Conservation (phyloP, 2,329 filamentous ascomycete species). For the Ceratocystiopsis brevicomis region DNA sequence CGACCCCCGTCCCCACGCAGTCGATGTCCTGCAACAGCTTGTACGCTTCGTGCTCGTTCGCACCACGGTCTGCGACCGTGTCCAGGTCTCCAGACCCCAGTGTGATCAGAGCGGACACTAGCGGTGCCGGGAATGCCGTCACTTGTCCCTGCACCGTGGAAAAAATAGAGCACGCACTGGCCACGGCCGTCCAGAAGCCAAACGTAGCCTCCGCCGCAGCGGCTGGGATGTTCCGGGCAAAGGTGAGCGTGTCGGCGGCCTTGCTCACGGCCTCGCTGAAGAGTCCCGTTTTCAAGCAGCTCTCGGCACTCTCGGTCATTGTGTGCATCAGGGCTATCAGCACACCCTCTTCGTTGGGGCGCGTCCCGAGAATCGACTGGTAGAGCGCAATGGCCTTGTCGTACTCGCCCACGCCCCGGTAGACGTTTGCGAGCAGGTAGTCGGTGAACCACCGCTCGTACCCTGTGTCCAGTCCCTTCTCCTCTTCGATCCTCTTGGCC, state of each 20-base stretch:
- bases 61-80: slow-evolving; percentile 25
- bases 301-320: slow-evolving; percentile 61
- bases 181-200: slow-evolving; percentile 87
- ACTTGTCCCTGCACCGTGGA: slow-evolving; percentile 55
- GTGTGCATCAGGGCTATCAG: slow-evolving; percentile 77
- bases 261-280: slow-evolving; percentile 67
- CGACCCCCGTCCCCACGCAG: slow-evolving; percentile 29
- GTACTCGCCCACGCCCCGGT: slow-evolving; percentile 77
- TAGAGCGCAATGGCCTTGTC: slow-evolving; percentile 68
- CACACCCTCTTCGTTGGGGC: slow-evolving; percentile 65
- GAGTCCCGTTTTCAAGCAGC: slow-evolving; percentile 60
- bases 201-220: slow-evolving; percentile 49
- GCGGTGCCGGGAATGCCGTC: slow-evolving; percentile 38
- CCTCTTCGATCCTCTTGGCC: slow-evolving; percentile 56
- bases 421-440: slow-evolving; percentile 92
- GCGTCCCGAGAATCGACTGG: slow-evolving; percentile 46
- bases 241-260: slow-evolving; percentile 47
- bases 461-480: slow-evolving; percentile 29
- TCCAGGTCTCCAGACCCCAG: slow-evolving; percentile 22
- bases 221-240: slow-evolving; percentile 42
- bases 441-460: slow-evolving; percentile 84
- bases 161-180: slow-evolving; percentile 74
- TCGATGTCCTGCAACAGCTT: slow-evolving; percentile 52
- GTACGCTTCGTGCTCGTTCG: slow-evolving; percentile 25
- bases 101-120: slow-evolving; percentile 31